Conservation (phyloP, 2,329 filamentous ascomycete genomes). For the Trichoderma breve region DNA sequence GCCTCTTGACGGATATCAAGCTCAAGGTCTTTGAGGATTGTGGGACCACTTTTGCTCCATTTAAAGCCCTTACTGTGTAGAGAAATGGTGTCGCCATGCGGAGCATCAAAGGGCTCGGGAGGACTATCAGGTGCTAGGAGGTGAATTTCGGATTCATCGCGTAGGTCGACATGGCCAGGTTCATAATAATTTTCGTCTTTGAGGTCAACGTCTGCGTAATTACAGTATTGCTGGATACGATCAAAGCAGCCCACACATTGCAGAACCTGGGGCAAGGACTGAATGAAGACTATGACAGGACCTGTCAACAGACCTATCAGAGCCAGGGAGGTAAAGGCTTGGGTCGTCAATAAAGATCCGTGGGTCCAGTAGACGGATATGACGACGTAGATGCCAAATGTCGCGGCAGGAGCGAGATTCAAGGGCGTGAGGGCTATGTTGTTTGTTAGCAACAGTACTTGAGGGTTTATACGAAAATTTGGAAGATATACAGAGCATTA, state of each 20-base stretch:
- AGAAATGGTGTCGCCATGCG: not conserved
- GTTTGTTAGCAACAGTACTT: not conserved
- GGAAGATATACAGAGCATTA: slow-evolving; percentile 25
- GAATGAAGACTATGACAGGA: slow-evolving; percentile 26
- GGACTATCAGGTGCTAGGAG: not conserved
- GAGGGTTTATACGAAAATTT: not conserved
- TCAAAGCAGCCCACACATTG: slow-evolving; percentile 24
- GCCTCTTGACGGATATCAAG: slow-evolving; percentile 7
- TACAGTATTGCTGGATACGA: slow-evolving; percentile 28
- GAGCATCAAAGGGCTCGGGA: not conserved
- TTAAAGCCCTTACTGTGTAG: slow-evolving; percentile 10
- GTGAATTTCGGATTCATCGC: slow-evolving; percentile 2
- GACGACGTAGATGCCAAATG: slow-evolving; percentile 29
- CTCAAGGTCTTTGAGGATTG: slow-evolving; percentile 17
- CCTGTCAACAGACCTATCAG: slow-evolving; percentile 25
- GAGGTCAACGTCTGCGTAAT: not conserved
- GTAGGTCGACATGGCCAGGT: not conserved
- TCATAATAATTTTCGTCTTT: slow-evolving; percentile 12
- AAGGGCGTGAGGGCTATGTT: slow-evolving; percentile 24
- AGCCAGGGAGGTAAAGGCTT: slow-evolving; percentile 26
- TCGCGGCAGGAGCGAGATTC: slow-evolving; percentile 27
- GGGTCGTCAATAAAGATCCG: slow-evolving; percentile 25
- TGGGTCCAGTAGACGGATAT: slow-evolving; percentile 28
- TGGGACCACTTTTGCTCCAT: not conserved
- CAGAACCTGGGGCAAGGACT: slow-evolving; percentile 24